phyloP scores from a whole-genome alignment of 306 rosid genomes.

The Cucurbita pepo region DNA sequence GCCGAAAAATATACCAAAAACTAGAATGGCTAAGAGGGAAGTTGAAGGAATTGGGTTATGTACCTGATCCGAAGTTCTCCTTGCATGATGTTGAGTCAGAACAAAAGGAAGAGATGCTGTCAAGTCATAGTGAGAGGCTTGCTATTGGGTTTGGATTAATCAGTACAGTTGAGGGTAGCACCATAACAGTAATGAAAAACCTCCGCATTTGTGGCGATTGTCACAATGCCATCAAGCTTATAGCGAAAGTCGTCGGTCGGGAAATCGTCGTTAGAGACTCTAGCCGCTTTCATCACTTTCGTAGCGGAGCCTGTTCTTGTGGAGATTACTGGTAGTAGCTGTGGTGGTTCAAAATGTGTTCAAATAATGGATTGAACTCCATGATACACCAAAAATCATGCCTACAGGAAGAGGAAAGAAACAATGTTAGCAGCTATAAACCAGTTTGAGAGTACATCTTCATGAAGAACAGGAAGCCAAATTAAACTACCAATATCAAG shows the following conservation, averaged over 20 bases:
- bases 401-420: neutral
- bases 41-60: slow-evolving; percentile 57
- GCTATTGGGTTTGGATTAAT: slow-evolving; percentile 59
- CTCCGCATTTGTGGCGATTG: slow-evolving; percentile 24
- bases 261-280: slow-evolving; percentile 19
- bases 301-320: slow-evolving; percentile 17
- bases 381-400: neutral
- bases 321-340: slow-evolving; percentile 19
- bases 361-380: neutral
- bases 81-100: slow-evolving; percentile 58
- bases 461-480: neutral
- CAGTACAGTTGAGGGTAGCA: slow-evolving; percentile 45
- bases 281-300: slow-evolving; percentile 23
- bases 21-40: slow-evolving; percentile 47
- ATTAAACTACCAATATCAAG: neutral
- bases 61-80: slow-evolving; percentile 48
- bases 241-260: slow-evolving; percentile 7
- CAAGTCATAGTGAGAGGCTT: slow-evolving; percentile 63
- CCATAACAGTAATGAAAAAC: slow-evolving; percentile 36
- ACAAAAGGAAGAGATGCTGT: slow-evolving; percentile 53
- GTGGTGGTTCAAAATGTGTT: neutral
- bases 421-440: neutral
- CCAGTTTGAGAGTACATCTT: neutral
- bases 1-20: slow-evolving; percentile 30
- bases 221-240: slow-evolving; percentile 14